Percentiles rank a stretch among this genome's conserved stretches.
Conservation (phyloP, 208 protist genomes). For the Acanthamoeba triangularis region DNA sequence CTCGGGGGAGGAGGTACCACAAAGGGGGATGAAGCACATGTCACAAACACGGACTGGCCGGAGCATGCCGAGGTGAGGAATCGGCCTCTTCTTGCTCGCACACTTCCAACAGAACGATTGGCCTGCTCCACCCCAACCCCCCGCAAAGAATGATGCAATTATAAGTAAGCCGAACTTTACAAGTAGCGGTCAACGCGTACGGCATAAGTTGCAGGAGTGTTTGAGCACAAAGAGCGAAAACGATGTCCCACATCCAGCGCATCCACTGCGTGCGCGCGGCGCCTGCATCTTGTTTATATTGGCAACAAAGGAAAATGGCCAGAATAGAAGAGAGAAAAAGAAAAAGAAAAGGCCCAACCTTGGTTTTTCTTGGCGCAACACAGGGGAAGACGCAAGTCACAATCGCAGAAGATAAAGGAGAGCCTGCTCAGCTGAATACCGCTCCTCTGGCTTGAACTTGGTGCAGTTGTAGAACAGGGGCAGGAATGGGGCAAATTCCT, state of each 20-base stretch:
- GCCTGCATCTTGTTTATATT: neutral
- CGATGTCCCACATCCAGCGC: neutral
- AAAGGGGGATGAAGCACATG: neutral
- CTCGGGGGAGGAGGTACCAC: neutral
- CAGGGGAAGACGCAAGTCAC: neutral
- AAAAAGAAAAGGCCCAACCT: neutral
- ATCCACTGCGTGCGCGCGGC: neutral
- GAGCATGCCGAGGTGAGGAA: neutral
- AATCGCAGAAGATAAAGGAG: conserved; percentile 31
- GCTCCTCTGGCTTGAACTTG: conserved; percentile 19
- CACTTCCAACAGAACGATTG: conserved; percentile 5
- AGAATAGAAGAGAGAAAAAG: neutral
- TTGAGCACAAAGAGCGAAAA: neutral
- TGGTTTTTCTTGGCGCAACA: neutral
- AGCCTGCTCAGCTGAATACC: conserved; percentile 57
- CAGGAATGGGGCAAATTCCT: neutral
- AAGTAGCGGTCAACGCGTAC: neutral
- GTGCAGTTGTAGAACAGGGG: conserved; percentile 45
- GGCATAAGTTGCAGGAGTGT: neutral
- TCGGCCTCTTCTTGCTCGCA: neutral
- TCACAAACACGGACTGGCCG: neutral
- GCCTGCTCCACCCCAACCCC: neutral
- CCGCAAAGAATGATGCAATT: neutral
- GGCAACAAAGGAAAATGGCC: too few relatives aligned
- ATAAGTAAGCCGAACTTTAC: too few relatives aligned